phyloP scores from a whole-genome alignment of 2,329 filamentous ascomycete genomes.

The Aspergillus calidoustus region DNA sequence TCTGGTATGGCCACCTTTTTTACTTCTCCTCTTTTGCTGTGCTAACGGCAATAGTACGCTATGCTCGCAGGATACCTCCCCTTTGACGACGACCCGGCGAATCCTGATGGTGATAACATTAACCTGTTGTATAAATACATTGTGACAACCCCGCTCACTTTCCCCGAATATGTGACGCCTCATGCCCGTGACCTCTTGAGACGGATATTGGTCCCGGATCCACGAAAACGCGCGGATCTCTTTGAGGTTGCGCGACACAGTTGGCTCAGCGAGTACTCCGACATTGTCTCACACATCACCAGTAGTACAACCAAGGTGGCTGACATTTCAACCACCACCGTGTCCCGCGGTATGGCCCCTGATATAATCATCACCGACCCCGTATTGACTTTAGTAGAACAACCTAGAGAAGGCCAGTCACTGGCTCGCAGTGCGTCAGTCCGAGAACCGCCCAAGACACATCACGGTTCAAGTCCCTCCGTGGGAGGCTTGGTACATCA shows the following conservation, averaged over 20 bases:
- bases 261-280: conserved; percentile 97
- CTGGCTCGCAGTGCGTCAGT: conserved; percentile 91
- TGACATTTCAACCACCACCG: conserved; percentile 81
- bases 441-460: conserved; percentile 77
- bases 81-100: conserved; percentile 97
- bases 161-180: conserved; percentile 97
- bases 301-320: conserved; percentile 87
- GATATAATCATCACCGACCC: neutral
- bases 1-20: conserved; percentile 66
- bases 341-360: conserved; percentile 58
- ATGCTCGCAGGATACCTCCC: conserved; percentile 98
- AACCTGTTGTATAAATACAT: conserved; percentile 99
- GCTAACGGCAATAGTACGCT: conserved; percentile 71
- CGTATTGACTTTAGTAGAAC: conserved; percentile 44
- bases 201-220: conserved; percentile 92
- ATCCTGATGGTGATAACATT: conserved; percentile 98
- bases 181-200: conserved; percentile 91
- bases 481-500: conserved; percentile 70
- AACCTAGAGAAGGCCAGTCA: conserved; percentile 60
- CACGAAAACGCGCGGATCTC: conserved; percentile 88
- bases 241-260: conserved; percentile 98
- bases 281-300: conserved; percentile 94
- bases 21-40: neutral
- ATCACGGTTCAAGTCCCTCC: conserved; percentile 52
- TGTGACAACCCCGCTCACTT: conserved; percentile 92